phyloP scores from a whole-genome alignment of 768 basidiomycete genomes.

The Thelephora aurantiotincta region DNA sequence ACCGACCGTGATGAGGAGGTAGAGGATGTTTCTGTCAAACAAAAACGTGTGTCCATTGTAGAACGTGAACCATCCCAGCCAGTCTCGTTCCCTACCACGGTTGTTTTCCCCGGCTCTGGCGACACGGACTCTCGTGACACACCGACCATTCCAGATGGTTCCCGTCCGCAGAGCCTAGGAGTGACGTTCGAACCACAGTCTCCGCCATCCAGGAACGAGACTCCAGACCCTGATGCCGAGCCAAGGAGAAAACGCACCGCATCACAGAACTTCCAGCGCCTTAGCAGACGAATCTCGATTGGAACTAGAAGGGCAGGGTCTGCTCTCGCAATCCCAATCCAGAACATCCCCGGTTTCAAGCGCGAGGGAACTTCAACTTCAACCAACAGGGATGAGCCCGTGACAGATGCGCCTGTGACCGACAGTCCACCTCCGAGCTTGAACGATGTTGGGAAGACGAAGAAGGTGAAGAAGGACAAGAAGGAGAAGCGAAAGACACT shows the following conservation, averaged over 20 bases:
- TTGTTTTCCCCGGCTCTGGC: conserved; percentile 19
- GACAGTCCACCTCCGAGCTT: conserved; percentile 48
- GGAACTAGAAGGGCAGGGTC: conserved; percentile 41
- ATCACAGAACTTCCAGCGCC: conserved; percentile 74
- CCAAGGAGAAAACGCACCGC: conserved; percentile 62
- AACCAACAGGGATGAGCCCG: conserved; percentile 10
- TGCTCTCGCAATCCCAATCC: conserved; percentile 29
- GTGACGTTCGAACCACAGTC: conserved; percentile 56
- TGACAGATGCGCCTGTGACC: conserved; percentile 8
- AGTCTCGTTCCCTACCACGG: conserved; percentile 20
- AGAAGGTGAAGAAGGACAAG: conserved; percentile 33
- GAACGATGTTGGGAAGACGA: conserved; percentile 33
- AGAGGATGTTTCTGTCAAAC: too few species aligned
- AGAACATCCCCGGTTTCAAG: conserved; percentile 37
- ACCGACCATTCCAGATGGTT: conserved; percentile 15
- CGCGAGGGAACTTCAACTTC: conserved; percentile 30
- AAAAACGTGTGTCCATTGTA: too few species aligned
- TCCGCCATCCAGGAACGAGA: conserved; percentile 52
- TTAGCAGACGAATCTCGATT: conserved; percentile 63
- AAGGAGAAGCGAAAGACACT: conserved; percentile 37
- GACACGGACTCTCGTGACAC: conserved; percentile 18
- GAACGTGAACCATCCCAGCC: conserved; percentile 2
- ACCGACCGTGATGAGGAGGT: conserved; percentile 16
- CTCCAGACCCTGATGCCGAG: conserved; percentile 62
- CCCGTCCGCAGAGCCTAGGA: conserved; percentile 19